Percentiles rank a stretch among this genome's conserved stretches.
Conservation (phyloP, 164 flowering plant species). For the Nymphaea colorata region DNA sequence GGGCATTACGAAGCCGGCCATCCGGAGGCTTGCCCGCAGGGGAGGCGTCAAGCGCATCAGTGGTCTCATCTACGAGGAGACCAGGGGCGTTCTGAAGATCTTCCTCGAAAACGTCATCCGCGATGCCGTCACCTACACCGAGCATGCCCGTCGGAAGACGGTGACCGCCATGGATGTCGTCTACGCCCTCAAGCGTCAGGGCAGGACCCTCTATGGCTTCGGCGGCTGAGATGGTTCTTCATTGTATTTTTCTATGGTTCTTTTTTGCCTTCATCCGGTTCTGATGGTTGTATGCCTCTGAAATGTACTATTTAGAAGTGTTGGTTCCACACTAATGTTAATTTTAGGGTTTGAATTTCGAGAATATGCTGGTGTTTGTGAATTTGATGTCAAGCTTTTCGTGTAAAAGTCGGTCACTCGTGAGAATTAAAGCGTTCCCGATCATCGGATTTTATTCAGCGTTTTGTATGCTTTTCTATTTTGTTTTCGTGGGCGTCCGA, state of each 20-base stretch:
- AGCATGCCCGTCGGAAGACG: constrained; percentile 24
- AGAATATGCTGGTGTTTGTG: too few relatives aligned
- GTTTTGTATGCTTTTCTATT: too few relatives aligned
- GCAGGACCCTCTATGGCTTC: constrained; percentile 24
- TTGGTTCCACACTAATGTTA: not conserved
- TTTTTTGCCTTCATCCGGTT: not conserved
- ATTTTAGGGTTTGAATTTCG: not conserved
- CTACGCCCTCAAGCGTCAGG: constrained; percentile 26
- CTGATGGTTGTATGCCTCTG: not conserved
- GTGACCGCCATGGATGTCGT: constrained; percentile 36
- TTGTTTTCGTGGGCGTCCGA: too few relatives aligned
- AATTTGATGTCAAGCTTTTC: too few relatives aligned
- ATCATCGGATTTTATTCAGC: too few relatives aligned
- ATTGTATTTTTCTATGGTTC: not conserved
- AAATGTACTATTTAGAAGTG: not conserved
- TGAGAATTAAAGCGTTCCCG: too few relatives aligned
- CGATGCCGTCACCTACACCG: constrained; percentile 28
- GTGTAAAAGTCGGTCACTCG: too few relatives aligned
- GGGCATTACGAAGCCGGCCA: constrained; percentile 3
- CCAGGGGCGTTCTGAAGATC: constrained; percentile 26
- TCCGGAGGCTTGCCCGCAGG: constrained; percentile 2
- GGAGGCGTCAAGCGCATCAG: constrained; percentile 7
- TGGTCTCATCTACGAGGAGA: constrained; percentile 7
- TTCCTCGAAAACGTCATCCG: constrained; percentile 28
- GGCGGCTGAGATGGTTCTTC: constrained; percentile 15